These are phyloP conservation scores for Blastocystis sp. DNA, from an alignment of 352 stramenopile species.

Conservation along the genomic window DNA sequence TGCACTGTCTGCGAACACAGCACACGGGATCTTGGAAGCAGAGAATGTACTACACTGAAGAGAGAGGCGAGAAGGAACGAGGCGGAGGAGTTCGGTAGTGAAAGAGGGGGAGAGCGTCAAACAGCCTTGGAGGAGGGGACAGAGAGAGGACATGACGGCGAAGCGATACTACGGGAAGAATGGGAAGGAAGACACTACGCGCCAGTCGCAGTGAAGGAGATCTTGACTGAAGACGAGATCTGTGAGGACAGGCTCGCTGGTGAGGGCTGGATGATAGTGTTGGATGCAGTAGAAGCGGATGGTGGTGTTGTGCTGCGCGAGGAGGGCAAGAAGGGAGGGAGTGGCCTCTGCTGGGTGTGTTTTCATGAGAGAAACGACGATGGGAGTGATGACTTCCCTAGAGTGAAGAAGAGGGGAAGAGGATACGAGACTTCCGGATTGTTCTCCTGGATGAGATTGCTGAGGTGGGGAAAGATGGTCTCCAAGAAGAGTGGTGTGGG, in stretches of 20 bases:
- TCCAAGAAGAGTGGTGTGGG: neutral
- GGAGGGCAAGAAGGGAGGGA: neutral
- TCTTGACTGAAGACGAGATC: constrained; percentile 15
- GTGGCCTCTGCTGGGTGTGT: neutral
- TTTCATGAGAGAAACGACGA: constrained; percentile 42
- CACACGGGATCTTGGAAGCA: constrained; percentile 4
- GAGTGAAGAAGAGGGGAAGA: neutral
- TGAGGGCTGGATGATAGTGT: neutral
- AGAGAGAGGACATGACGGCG: neutral
- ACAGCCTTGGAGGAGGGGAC: neutral
- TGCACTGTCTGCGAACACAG: constrained; percentile 32
- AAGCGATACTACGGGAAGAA: neutral
- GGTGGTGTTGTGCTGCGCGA: neutral
- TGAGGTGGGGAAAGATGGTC: constrained; percentile 15
- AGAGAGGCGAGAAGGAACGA: neutral
- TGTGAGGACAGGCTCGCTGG: neutral
- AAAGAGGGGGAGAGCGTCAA: neutral
- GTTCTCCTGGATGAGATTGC: neutral
- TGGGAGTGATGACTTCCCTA: constrained; percentile 18
- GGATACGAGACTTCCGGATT: neutral
- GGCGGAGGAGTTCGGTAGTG: neutral
- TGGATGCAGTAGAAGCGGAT: constrained; percentile 3
- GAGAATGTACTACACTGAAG: neutral
- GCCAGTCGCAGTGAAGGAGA: neutral
- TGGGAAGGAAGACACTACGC: neutral